These are phyloP conservation scores for Pulicaria dysenterica DNA, from an alignment of 129 eudicot genomes.

Conservation along the genomic window DNA sequence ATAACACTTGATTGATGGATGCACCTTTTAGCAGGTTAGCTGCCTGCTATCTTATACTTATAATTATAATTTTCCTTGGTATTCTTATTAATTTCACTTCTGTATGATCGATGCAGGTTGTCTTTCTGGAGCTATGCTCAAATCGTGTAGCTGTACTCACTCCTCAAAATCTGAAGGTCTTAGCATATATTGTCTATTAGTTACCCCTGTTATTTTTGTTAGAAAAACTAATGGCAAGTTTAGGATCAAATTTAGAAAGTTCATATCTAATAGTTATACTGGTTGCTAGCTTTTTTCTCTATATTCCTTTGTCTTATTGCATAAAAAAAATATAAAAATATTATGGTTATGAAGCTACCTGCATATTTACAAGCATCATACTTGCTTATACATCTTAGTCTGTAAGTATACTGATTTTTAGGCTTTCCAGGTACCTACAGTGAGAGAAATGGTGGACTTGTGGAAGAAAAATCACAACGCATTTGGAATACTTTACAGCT, in stretches of 20 bases:
- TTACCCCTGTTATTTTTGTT: background rate
- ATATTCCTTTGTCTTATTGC: background rate
- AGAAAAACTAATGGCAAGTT: background rate
- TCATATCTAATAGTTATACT: no score
- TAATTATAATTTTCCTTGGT: background rate
- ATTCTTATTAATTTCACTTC: constrained; percentile 16
- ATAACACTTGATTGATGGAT: constrained; percentile 30
- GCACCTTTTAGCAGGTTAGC: constrained; percentile 25
- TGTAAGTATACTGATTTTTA: constrained; percentile 30
- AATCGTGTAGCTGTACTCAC: constrained; percentile 77
- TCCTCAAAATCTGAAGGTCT: constrained; percentile 82
- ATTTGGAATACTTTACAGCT: constrained; percentile 92
- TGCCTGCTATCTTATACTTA: constrained; percentile 17
- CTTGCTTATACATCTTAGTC: background rate
- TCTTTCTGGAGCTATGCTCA: constrained; percentile 89
- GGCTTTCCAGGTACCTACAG: constrained; percentile 73
- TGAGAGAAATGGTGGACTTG: constrained; percentile 84
- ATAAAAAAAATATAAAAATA: no score
- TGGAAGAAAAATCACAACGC: constrained; percentile 87
- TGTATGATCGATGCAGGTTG: constrained; percentile 57
- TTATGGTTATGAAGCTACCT: background rate
- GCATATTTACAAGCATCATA: background rate
- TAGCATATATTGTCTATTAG: constrained; percentile 11
- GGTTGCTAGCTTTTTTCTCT: no score
- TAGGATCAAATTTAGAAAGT: constrained; percentile 10